A percentile compares a stretch with the other conserved stretches of the same genome.
phyloP scores from a whole-genome alignment of 2,329 filamentous ascomycete species.

The Ramularia collo-cygni region DNA sequence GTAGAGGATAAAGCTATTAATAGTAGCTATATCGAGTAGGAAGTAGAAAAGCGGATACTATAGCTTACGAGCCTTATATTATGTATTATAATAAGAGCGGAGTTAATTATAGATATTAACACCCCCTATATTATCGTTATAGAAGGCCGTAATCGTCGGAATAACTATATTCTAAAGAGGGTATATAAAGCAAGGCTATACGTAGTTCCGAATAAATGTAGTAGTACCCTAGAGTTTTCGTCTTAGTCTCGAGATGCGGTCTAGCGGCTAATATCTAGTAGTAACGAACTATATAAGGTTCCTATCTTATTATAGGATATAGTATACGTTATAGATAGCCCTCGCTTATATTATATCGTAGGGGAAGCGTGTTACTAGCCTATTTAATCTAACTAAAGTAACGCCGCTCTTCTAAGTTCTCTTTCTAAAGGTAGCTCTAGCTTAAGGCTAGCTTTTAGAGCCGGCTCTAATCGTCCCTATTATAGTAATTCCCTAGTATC shows the following conservation, averaged over 20 bases:
- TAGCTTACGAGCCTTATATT: neutral
- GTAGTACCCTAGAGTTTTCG: no score
- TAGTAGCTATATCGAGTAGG: neutral
- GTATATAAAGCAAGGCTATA: neutral
- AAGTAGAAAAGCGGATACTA: neutral
- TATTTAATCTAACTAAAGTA: neutral
- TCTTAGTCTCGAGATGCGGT: no score
- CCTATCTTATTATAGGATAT: neutral
- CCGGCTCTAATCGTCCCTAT: no score
- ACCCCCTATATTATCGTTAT: constrained; percentile 1
- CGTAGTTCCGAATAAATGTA: no score
- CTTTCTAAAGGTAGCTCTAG: no score
- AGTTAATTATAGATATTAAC: constrained; percentile 1
- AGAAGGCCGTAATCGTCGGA: neutral
- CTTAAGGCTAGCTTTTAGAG: no score
- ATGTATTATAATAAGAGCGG: neutral
- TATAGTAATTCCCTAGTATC: no score
- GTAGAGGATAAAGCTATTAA: neutral
- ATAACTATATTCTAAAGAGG: neutral
- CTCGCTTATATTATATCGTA: no score
- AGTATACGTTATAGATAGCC: neutral
- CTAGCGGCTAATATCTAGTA: no score
- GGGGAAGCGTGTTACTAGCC: no score
- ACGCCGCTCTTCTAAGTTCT: no score
- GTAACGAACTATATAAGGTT: constrained; percentile 1